These are phyloP conservation scores for Trichosporon faecale DNA, from an alignment of 1,284 basidiomycete species.

Conservation along the genomic window DNA sequence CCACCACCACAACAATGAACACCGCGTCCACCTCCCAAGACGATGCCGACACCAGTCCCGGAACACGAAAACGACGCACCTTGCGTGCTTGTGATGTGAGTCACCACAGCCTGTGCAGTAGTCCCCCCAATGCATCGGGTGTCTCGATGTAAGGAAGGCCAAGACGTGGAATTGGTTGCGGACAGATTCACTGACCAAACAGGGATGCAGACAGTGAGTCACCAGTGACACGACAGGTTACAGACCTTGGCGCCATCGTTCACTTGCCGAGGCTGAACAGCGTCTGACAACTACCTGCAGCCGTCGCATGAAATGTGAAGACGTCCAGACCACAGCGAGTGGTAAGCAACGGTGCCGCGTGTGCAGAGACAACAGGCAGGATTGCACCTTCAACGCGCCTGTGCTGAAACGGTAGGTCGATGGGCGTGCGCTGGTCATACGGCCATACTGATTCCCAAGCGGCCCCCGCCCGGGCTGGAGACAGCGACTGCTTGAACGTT, in stretches of 20 bases:
- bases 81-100: conserved; percentile 8
- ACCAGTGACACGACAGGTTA: background rate
- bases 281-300: conserved; percentile 14
- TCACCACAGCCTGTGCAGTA: background rate
- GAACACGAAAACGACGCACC: background rate
- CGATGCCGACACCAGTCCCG: background rate
- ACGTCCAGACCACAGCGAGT: conserved; percentile 16
- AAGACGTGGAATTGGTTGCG: background rate
- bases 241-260: background rate
- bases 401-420: conserved; percentile 31
- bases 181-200: background rate
- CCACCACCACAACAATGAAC: background rate
- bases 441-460: background rate
- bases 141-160: background rate
- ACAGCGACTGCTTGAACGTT: background rate
- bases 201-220: conserved; percentile 29
- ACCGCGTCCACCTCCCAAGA: background rate
- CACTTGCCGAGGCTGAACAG: background rate
- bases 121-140: background rate
- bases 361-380: conserved; percentile 29
- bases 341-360: conserved; percentile 23
- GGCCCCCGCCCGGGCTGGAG: conserved; percentile 10
- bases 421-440: background rate
- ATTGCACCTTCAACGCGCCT: conserved; percentile 32
- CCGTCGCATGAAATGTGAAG: conserved; percentile 35